phyloP scores from a whole-genome alignment of 2,329 filamentous ascomycete species.

The Westerdykella aurantiaca region DNA sequence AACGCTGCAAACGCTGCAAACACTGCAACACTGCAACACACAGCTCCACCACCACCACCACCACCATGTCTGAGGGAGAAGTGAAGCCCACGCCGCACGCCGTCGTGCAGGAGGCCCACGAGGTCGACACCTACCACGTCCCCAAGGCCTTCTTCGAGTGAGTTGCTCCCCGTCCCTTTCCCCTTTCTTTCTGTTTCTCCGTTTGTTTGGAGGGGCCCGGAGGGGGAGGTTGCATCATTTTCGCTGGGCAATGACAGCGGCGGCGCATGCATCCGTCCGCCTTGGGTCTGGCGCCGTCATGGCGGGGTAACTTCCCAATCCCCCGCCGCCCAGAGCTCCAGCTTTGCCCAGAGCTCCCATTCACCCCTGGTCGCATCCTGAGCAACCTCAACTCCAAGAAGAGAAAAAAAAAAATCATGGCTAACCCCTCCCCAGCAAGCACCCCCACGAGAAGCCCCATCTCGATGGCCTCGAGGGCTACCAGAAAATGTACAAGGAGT shows the following conservation, averaged over 20 bases:
- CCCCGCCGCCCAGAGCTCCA: too few relatives aligned
- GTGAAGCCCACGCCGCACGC: slow-evolving; percentile 31
- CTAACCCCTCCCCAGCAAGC: slow-evolving; percentile 43
- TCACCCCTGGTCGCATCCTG: neutral
- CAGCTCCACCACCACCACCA: neutral
- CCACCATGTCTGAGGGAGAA: slow-evolving; percentile 43
- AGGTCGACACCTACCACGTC: slow-evolving; percentile 66
- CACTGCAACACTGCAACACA: too few relatives aligned
- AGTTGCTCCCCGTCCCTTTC: slow-evolving; percentile 21
- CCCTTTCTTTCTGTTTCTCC: slow-evolving; percentile 16
- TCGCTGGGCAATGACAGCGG: slow-evolving; percentile 5
- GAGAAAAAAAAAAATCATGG: slow-evolving; percentile 1
- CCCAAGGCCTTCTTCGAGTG: slow-evolving; percentile 46
- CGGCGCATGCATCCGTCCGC: neutral
- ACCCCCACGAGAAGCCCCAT: slow-evolving; percentile 54
- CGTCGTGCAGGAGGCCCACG: slow-evolving; percentile 69
- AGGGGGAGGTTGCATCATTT: slow-evolving; percentile 11
- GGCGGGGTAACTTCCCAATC: slow-evolving; percentile 34
- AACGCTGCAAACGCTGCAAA: neutral
- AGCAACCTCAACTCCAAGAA: neutral
- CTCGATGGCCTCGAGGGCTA: slow-evolving; percentile 57
- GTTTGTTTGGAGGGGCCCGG: slow-evolving; percentile 7
- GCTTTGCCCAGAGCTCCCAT: neutral
- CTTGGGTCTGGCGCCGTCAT: slow-evolving; percentile 3
- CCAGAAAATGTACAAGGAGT: slow-evolving; percentile 66